phyloP scores from a whole-genome alignment of 495 filamentous ascomycete genomes.

The Penicillium lividum region DNA sequence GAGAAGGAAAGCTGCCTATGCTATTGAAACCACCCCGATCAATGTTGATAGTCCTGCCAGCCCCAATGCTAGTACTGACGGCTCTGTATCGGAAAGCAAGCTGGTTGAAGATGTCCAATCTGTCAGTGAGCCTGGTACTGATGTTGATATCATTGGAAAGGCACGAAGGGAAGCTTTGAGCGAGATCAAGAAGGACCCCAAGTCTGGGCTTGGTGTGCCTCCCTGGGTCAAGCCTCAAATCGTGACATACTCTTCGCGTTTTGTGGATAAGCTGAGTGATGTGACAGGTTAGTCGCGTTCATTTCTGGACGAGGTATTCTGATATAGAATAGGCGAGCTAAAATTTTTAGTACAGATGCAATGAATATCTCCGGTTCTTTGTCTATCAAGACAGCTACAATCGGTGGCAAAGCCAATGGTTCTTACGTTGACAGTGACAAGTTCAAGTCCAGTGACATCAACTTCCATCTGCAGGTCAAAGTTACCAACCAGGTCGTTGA shows the following conservation, averaged over 20 bases:
- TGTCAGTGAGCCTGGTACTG: background rate
- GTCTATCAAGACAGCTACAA: background rate
- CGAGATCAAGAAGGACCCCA: background rate
- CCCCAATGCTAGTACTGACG: background rate
- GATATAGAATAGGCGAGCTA: background rate
- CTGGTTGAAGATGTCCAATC: background rate
- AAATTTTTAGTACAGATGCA: background rate
- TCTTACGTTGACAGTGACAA: background rate
- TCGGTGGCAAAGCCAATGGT: background rate
- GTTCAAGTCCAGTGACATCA: background rate
- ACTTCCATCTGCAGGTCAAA: background rate
- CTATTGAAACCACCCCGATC: background rate
- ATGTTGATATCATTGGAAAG: background rate
- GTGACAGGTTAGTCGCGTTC: slow-evolving; percentile 1
- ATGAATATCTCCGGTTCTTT: background rate
- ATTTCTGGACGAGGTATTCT: background rate
- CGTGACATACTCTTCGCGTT: background rate
- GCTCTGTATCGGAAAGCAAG: background rate
- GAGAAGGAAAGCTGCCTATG: slow-evolving; percentile 1
- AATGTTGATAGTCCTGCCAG: background rate
- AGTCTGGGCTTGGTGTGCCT: background rate
- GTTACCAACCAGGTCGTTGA: slow-evolving; percentile 3
- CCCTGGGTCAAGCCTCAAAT: background rate
- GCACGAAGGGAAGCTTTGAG: background rate
- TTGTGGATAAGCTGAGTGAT: slow-evolving; percentile 5